A percentile compares a stretch with the other conserved stretches of the same genome.
These are phyloP conservation scores for Plasmopara muralis DNA, from an alignment of 352 stramenopile species.

Conservation along the genomic window DNA sequence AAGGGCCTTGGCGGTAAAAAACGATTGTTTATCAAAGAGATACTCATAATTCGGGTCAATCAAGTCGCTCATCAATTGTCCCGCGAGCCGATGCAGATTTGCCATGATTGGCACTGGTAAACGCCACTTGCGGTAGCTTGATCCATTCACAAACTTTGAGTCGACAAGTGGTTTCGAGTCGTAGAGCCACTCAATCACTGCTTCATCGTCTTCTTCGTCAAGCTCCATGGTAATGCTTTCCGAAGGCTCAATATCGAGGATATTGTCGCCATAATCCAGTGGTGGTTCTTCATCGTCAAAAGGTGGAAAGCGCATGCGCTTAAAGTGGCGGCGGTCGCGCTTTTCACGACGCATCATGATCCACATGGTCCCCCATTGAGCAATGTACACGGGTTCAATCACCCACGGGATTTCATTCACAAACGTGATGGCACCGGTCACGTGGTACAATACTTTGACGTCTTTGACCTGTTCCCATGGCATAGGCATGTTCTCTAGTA, in stretches of 20 bases:
- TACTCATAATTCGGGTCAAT: constrained; percentile 95
- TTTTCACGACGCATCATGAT: constrained; percentile 99
- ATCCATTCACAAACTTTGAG: constrained; percentile 95
- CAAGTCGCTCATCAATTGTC: constrained; percentile 95
- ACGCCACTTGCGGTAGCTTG: constrained; percentile 96
- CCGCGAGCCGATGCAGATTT: constrained; percentile 95
- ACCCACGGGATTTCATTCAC: constrained; percentile 99
- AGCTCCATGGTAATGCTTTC: constrained; percentile 97
- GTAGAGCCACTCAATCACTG: constrained; percentile 98
- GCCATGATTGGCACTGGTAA: constrained; percentile 97
- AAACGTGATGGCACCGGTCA: constrained; percentile 99
- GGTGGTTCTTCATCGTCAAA: constrained; percentile 99
- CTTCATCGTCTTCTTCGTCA: constrained; percentile 91
- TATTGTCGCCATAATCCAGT: constrained; percentile 95
- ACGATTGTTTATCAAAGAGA: constrained; percentile 93
- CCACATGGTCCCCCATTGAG: constrained; percentile 99
- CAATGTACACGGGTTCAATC: constrained; percentile 98
- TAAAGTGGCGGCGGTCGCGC: constrained; percentile 98
- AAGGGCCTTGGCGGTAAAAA: constrained; percentile 99
- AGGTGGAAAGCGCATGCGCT: constrained; percentile 99
- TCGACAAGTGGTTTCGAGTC: constrained; percentile 92
- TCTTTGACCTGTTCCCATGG: constrained; percentile 99
- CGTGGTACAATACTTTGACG: constrained; percentile 99
- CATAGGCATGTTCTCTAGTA: constrained; percentile 99
- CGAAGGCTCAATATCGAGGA: constrained; percentile 94